Evolutionary conservation across 768 basidiomycete species (phyloP).

Genomic region (Suillus variegatus): DNA sequence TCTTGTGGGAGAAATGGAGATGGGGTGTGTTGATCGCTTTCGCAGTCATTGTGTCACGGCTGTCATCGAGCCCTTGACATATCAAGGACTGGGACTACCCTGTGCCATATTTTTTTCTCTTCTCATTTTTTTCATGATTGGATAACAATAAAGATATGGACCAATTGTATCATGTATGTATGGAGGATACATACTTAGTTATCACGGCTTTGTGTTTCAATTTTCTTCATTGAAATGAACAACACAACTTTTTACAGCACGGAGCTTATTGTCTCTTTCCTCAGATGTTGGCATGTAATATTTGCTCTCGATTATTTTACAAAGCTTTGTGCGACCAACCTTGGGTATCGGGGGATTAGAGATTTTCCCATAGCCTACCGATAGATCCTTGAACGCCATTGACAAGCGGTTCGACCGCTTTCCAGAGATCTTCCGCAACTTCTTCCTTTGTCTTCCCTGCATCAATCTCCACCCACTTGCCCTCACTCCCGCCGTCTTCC

Average conservation of each 20-base stretch:
- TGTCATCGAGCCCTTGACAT: constrained; percentile 53
- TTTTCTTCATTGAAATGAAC: neutral
- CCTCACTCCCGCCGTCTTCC: constrained; percentile 17
- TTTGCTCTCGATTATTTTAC: neutral
- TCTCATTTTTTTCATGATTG: constrained; percentile 6
- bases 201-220: neutral
- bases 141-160: constrained; percentile 8
- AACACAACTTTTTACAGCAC: neutral
- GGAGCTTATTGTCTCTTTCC: neutral
- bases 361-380: constrained; percentile 50
- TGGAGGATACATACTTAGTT: constrained; percentile 4
- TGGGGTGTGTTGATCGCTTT: constrained; percentile 79
- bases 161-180: constrained; percentile 8
- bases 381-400: constrained; percentile 41
- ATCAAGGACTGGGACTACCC: neutral
- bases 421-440: constrained; percentile 61
- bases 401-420: constrained; percentile 43
- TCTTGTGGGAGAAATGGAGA: constrained; percentile 84
- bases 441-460: constrained; percentile 51
- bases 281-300: neutral
- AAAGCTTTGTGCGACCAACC: neutral
- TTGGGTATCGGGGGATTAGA: neutral
- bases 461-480: constrained; percentile 59
- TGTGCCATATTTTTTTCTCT: constrained; percentile 12
- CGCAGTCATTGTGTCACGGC: constrained; percentile 74